A percentile compares a stretch with the other conserved stretches of the same genome.
Conservation (phyloP, 805 yeast genomes). For the Yarrowia alimentaria region DNA sequence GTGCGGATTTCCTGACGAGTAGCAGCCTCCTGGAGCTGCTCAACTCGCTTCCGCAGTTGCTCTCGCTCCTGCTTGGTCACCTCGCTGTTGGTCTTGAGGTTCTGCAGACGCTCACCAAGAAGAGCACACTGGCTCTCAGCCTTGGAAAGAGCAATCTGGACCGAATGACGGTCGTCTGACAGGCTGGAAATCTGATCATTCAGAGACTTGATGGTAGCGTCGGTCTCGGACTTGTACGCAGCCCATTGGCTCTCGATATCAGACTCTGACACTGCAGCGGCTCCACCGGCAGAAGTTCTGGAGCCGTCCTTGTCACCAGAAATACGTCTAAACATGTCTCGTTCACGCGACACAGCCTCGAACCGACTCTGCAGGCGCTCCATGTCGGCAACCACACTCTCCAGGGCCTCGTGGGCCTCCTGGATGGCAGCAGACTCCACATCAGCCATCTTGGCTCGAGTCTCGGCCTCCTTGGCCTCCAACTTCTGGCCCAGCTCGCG, state of each 20-base stretch:
- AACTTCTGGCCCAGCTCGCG: conserved; percentile 70
- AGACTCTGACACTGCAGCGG: conserved; percentile 34
- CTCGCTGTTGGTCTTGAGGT: conserved; percentile 45
- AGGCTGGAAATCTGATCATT: conserved; percentile 47
- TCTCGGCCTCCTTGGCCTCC: conserved; percentile 56
- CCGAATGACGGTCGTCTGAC: conserved; percentile 46
- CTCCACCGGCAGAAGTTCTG: conserved; percentile 31
- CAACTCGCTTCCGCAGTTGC: conserved; percentile 45
- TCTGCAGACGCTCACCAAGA: conserved; percentile 51
- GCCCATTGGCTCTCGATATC: conserved; percentile 42
- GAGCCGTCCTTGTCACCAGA: conserved; percentile 29
- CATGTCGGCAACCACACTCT: conserved; percentile 39
- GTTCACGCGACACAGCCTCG: conserved; percentile 58
- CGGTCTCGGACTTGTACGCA: conserved; percentile 44
- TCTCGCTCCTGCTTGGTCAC: conserved; percentile 47
- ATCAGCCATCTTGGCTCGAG: conserved; percentile 33
- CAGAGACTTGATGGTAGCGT: conserved; percentile 48
- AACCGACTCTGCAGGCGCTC: conserved; percentile 51
- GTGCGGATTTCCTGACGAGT: conserved; percentile 50
- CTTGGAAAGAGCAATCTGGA: conserved; percentile 52
- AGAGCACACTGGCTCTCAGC: conserved; percentile 56
- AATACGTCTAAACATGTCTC: conserved; percentile 59
- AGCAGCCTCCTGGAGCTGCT: conserved; percentile 45
- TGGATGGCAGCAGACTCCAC: conserved; percentile 39
- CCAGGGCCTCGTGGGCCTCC: conserved; percentile 41